A percentile compares a stretch with the other conserved stretches of the same genome.
Evolutionary conservation across 352 stramenopile species (phyloP).

Genomic region (Phytopythium helicoides): DNA sequence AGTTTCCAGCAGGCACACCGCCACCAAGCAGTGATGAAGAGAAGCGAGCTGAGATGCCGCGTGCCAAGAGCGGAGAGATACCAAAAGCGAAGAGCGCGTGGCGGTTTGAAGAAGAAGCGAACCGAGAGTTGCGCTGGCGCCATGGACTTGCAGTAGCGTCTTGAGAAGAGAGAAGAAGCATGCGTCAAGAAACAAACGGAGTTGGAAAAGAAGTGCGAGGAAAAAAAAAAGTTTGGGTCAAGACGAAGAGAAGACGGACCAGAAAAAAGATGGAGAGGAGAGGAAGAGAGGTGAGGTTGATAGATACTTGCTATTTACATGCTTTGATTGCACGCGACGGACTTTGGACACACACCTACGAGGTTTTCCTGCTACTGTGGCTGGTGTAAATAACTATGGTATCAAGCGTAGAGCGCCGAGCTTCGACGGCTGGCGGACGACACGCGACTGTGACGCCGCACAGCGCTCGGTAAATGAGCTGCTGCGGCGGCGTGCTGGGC

Average conservation of each 20-base stretch:
- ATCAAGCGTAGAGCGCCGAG: constrained; percentile 6
- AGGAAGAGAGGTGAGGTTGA: neutral
- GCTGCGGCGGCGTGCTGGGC: constrained; percentile 1
- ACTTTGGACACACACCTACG: neutral
- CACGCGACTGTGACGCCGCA: neutral
- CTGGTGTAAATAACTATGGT: no score
- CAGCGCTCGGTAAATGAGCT: neutral
- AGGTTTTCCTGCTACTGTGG: no score
- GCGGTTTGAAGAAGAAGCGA: neutral
- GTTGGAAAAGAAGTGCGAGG: no score
- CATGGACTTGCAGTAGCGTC: neutral
- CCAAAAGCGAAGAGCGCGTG: neutral
- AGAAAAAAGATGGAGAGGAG: no score
- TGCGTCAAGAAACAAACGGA: neutral
- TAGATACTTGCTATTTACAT: constrained; percentile 10
- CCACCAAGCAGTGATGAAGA: neutral
- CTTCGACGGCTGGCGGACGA: constrained; percentile 1
- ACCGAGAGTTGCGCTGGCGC: constrained; percentile 3
- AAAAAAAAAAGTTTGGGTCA: no score
- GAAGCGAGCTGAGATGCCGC: neutral
- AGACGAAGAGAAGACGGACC: neutral
- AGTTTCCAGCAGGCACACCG: neutral
- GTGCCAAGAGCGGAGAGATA: neutral
- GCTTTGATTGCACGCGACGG: constrained; percentile 1
- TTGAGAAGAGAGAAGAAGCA: neutral